Evolutionary conservation across 768 basidiomycete species (phyloP).

Genomic region (Termitomyces eurrhizus): DNA sequence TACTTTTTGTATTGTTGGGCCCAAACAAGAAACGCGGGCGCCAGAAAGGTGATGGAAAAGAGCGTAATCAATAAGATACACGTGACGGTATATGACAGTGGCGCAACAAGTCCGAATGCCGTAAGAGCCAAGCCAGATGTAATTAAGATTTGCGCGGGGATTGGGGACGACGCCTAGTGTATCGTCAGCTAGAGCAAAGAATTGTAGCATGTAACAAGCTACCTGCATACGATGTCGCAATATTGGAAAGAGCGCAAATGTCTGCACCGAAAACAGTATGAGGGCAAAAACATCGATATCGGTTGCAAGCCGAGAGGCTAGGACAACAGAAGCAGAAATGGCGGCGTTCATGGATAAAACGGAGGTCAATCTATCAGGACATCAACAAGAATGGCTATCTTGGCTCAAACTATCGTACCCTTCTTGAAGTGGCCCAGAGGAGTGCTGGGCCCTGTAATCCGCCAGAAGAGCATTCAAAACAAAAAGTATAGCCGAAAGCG

Average conservation of each 20-base stretch:
- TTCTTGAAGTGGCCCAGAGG: conserved; percentile 47
- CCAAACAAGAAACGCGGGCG: conserved; percentile 75
- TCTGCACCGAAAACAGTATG: conserved; percentile 76
- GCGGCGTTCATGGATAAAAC: conserved; percentile 89
- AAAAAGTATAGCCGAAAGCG: conserved; percentile 83
- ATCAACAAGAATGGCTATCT: conserved; percentile 16
- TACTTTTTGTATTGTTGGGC: conserved; percentile 88
- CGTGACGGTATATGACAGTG: conserved; percentile 53
- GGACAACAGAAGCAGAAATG: conserved; percentile 87
- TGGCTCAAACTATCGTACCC: conserved; percentile 37
- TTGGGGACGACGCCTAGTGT: conserved; percentile 45
- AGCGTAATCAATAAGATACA: conserved; percentile 49
- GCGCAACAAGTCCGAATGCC: conserved; percentile 48
- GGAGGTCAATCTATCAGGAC: conserved; percentile 58
- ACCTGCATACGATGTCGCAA: conserved; percentile 74
- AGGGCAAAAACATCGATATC: conserved; percentile 88
- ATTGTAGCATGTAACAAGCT: conserved; percentile 17
- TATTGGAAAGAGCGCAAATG: conserved; percentile 82
- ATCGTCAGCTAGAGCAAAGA: conserved; percentile 6
- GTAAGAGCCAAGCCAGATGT: conserved; percentile 50
- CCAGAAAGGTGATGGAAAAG: conserved; percentile 61
- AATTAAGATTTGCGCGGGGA: conserved; percentile 41
- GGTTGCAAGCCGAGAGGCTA: conserved; percentile 83
- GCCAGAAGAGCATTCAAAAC: conserved; percentile 77
- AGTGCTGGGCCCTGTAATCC: conserved; percentile 63